Conservation (phyloP, 495 filamentous ascomycete genomes). For the Parathielavia appendiculata region DNA sequence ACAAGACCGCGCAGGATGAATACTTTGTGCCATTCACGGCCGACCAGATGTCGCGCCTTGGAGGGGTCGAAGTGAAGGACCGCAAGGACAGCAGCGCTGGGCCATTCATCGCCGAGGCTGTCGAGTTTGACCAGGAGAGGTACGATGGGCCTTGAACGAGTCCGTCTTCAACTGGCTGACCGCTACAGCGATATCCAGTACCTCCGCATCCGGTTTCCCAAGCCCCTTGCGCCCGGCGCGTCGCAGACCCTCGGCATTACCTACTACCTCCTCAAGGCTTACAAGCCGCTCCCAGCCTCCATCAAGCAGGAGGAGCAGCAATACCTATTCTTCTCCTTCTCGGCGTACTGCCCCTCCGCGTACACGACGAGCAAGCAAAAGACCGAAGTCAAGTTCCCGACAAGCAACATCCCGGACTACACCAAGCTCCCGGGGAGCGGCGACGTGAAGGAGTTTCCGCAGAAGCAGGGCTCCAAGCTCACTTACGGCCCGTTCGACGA, state of each 20-base stretch:
- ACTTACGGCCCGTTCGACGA: constrained; percentile 89
- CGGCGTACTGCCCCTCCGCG: constrained; percentile 71
- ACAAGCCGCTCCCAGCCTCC: constrained; percentile 70
- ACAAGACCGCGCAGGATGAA: constrained; percentile 65
- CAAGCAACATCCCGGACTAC: constrained; percentile 73
- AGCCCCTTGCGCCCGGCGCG: constrained; percentile 64
- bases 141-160: constrained; percentile 26
- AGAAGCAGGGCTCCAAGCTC: constrained; percentile 76
- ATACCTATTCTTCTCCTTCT: constrained; percentile 78
- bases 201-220: constrained; percentile 72
- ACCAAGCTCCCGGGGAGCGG: constrained; percentile 63
- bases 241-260: constrained; percentile 84
- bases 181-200: constrained; percentile 65
- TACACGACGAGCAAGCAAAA: constrained; percentile 89
- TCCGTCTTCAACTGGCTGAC: constrained; percentile 5
- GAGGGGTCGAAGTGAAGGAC: constrained; percentile 83
- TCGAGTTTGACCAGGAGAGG: constrained; percentile 61
- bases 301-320: constrained; percentile 80
- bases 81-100: constrained; percentile 69
- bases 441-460: constrained; percentile 61
- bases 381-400: constrained; percentile 89
- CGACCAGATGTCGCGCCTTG: constrained; percentile 66
- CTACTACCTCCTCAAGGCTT: constrained; percentile 68
- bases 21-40: constrained; percentile 84
- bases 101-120: constrained; percentile 61